Evolutionary conservation across 2,329 filamentous ascomycete genomes (phyloP).

Genomic region (Colletotrichum sp.): DNA sequence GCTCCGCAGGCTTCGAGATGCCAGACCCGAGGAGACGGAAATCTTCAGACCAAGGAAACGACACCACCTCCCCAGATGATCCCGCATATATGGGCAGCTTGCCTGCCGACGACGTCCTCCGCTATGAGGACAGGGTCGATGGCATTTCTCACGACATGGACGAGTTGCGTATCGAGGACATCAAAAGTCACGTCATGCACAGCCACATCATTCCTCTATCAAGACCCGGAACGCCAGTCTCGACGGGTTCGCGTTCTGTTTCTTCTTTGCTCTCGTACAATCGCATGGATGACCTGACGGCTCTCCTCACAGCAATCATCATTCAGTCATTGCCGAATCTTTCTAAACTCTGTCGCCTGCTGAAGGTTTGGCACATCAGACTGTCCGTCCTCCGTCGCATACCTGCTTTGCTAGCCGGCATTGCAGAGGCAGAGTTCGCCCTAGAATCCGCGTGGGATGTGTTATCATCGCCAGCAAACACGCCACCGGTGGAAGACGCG

Average conservation of each 20-base stretch:
- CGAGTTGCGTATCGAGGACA: slow-evolving; percentile 77
- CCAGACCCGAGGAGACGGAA: slow-evolving; percentile 46
- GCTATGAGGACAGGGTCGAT: slow-evolving; percentile 75
- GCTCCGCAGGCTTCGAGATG: slow-evolving; percentile 59
- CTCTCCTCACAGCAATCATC: slow-evolving; percentile 88
- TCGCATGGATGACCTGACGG: slow-evolving; percentile 86
- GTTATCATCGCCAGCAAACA: slow-evolving; percentile 40
- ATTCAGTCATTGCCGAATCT: slow-evolving; percentile 86
- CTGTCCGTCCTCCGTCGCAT: slow-evolving; percentile 76
- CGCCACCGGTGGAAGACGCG: neutral
- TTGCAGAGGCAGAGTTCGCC: slow-evolving; percentile 70
- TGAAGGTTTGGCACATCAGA: slow-evolving; percentile 80
- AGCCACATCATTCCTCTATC: slow-evolving; percentile 73
- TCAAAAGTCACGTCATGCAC: slow-evolving; percentile 86
- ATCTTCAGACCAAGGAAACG: slow-evolving; percentile 30
- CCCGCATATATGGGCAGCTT: slow-evolving; percentile 72
- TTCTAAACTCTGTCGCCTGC: slow-evolving; percentile 72
- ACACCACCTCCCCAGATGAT: slow-evolving; percentile 32
- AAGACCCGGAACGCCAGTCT: slow-evolving; percentile 51
- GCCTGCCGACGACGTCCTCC: slow-evolving; percentile 63
- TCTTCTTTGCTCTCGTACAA: slow-evolving; percentile 59
- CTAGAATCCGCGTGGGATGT: slow-evolving; percentile 70
- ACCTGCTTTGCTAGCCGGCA: slow-evolving; percentile 67
- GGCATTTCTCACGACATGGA: slow-evolving; percentile 74
- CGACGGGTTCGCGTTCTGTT: slow-evolving; percentile 40